phyloP scores from a whole-genome alignment of 1,139 yeast genomes.

The Zygosaccharomyces pseudobailii region DNA sequence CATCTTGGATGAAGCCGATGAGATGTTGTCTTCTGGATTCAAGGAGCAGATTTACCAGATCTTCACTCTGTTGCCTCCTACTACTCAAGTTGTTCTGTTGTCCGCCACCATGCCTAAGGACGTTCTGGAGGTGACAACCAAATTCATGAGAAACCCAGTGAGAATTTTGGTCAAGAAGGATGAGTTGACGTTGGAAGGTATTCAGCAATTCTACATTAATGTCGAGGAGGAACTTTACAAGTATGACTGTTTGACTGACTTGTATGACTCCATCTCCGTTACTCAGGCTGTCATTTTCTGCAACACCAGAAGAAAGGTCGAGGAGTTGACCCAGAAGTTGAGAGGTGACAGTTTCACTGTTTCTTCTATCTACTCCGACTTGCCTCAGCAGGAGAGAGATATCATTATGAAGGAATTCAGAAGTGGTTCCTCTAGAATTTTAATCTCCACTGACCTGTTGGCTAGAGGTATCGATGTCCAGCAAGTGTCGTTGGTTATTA shows the following conservation, averaged over 20 bases:
- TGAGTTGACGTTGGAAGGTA: constrained; percentile 97
- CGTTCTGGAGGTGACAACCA: constrained; percentile 92
- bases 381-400: constrained; percentile 96
- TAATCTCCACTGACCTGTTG: constrained; percentile 94
- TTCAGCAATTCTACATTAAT: constrained; percentile 92
- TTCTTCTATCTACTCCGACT: constrained; percentile 95
- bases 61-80: constrained; percentile 88
- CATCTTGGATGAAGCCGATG: constrained; percentile 99
- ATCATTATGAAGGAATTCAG: constrained; percentile 98
- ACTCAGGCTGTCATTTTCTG: constrained; percentile 99
- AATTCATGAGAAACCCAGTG: constrained; percentile 96
- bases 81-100: constrained; percentile 92
- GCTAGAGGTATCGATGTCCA: constrained; percentile 99
- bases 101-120: constrained; percentile 98
- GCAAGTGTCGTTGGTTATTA: constrained; percentile 96
- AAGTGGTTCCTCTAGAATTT: constrained; percentile 95
- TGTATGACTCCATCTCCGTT: constrained; percentile 95
- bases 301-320: constrained; percentile 98
- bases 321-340: constrained; percentile 83
- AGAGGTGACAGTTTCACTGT: constrained; percentile 88
- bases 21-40: constrained; percentile 95
- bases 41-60: constrained; percentile 97
- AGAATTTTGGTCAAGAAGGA: constrained; percentile 97
- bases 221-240: constrained; percentile 92
- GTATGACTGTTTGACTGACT: constrained; percentile 92